Evolutionary conservation across 495 filamentous ascomycete genomes (phyloP).

Genomic region (Neurospora africana): DNA sequence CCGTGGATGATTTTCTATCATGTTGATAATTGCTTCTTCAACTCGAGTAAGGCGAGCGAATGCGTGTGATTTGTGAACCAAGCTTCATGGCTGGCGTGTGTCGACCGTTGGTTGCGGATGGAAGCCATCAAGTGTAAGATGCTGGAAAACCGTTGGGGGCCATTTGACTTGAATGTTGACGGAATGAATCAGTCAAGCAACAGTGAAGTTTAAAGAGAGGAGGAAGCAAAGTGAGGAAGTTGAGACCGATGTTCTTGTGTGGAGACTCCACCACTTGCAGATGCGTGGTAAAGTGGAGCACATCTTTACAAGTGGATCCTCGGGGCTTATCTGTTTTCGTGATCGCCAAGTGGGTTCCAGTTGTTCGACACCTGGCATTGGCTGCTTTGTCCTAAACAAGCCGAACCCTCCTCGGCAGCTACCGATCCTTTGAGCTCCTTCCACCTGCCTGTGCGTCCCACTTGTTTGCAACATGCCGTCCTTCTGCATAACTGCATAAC

Average conservation of each 20-base stretch:
- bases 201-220: not conserved
- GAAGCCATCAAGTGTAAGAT: not conserved
- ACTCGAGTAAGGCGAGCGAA: not conserved
- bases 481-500: not conserved
- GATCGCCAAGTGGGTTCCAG: not conserved
- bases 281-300: too few species aligned
- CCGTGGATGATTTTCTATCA: not conserved
- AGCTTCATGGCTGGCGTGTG: too few species aligned
- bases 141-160: not conserved
- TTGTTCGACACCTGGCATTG: not conserved
- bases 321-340: not conserved
- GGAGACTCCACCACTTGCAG: too few species aligned
- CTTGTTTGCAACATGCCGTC: not conserved
- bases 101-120: not conserved
- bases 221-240: not conserved
- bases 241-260: not conserved
- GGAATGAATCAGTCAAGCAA: not conserved
- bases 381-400: not conserved
- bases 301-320: not conserved
- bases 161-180: not conserved
- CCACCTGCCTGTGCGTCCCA: not conserved
- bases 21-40: not conserved
- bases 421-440: not conserved
- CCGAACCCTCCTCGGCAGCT: not conserved
- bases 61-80: too few species aligned